phyloP scores from a whole-genome alignment of 495 filamentous ascomycete genomes.

The Schizothecium vesticola region DNA sequence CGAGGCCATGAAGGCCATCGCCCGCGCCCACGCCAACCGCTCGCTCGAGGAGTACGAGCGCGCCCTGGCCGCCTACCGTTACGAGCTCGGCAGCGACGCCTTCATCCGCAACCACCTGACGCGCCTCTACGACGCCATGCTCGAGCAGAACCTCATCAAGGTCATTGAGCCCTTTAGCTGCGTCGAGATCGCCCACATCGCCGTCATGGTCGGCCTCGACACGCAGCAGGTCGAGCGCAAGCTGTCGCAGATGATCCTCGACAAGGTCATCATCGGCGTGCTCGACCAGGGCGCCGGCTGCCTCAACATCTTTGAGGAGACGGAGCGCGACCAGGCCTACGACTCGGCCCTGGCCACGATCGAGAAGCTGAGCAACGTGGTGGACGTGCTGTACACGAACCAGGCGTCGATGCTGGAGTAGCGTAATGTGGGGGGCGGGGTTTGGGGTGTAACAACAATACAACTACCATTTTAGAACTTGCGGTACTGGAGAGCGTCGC shows the following conservation, averaged over 20 bases:
- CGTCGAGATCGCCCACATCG: constrained; percentile 94
- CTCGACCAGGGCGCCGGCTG: constrained; percentile 97
- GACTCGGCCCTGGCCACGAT: constrained; percentile 92
- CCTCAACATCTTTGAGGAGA: constrained; percentile 94
- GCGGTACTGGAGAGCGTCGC: neutral
- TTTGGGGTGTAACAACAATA: constrained; percentile 10
- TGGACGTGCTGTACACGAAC: constrained; percentile 95
- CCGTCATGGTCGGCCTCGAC: constrained; percentile 93
- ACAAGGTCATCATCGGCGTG: constrained; percentile 97
- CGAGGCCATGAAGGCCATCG: constrained; percentile 98
- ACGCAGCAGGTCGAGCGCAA: constrained; percentile 96
- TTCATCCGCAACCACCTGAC: constrained; percentile 95
- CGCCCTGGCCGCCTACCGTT: constrained; percentile 79
- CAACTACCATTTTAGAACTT: constrained; percentile 2
- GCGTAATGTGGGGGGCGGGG: neutral
- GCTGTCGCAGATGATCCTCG: constrained; percentile 97
- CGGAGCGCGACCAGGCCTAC: constrained; percentile 85
- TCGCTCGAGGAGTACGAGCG: constrained; percentile 94
- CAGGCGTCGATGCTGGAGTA: constrained; percentile 94
- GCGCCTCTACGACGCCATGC: constrained; percentile 92
- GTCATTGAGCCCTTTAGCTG: constrained; percentile 97
- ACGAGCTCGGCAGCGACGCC: constrained; percentile 83
- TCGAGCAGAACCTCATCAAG: constrained; percentile 98
- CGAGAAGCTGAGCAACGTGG: constrained; percentile 94
- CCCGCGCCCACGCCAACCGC: constrained; percentile 87